Evolutionary conservation across 148 eudicot genomes (phyloP).

Genomic region (Spergularia bocconei): DNA sequence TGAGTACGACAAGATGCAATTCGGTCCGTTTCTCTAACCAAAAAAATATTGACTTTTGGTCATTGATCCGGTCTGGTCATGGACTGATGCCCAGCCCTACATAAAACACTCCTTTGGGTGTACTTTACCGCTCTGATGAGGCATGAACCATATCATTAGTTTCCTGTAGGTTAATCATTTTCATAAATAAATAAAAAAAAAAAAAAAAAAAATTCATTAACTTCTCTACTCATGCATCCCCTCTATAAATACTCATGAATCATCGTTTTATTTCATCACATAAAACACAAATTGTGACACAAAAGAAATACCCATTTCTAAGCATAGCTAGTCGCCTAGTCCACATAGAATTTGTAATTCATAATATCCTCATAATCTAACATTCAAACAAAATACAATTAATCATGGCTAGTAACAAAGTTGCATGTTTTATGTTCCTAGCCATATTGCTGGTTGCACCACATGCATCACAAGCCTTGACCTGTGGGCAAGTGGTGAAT

Average conservation of each 20-base stretch:
- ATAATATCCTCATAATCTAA: not conserved
- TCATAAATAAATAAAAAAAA: no score
- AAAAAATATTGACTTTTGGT: no score
- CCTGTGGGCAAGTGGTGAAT: constrained; percentile 24
- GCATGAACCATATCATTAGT: no score
- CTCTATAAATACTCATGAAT: constrained; percentile 5
- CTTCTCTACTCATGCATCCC: not conserved
- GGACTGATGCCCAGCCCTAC: no score
- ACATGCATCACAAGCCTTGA: constrained; percentile 24
- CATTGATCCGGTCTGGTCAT: no score
- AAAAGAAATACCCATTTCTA: not conserved
- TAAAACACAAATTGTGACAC: not conserved
- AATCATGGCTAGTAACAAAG: constrained; percentile 15
- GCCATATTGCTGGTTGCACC: constrained; percentile 29
- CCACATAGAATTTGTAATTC: not conserved
- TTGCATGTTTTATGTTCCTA: constrained; percentile 15
- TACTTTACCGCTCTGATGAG: no score
- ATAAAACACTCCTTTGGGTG: no score
- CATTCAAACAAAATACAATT: not conserved
- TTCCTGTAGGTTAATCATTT: no score
- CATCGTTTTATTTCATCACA: not conserved
- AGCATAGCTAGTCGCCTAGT: not conserved
- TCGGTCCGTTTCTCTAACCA: no score
- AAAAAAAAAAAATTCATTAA: no score
- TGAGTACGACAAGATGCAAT: no score